Percentiles rank a stretch among this genome's conserved stretches.
These are phyloP conservation scores for Torulaspora gathmanii DNA, from an alignment of 805 yeast species.

Conservation along the genomic window DNA sequence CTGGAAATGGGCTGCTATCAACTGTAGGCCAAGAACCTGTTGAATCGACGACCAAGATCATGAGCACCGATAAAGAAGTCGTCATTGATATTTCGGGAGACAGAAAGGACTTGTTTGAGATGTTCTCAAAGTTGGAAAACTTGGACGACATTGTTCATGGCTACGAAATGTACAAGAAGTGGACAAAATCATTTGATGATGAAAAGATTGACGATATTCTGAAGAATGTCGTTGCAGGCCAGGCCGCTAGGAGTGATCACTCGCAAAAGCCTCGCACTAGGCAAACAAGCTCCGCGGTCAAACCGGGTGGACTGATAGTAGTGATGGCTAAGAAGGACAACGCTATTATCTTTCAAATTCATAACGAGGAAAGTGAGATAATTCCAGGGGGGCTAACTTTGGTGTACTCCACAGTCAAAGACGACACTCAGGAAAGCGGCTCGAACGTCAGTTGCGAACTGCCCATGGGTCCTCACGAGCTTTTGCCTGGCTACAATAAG, in stretches of 20 bases:
- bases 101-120: slow-evolving; percentile 22
- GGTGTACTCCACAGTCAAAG: slow-evolving; percentile 11
- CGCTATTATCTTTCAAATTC: slow-evolving; percentile 16
- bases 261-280: neutral
- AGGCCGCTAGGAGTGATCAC: neutral
- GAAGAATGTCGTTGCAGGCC: neutral
- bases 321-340: slow-evolving; percentile 18
- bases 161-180: slow-evolving; percentile 16
- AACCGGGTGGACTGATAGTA: slow-evolving; percentile 3
- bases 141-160: slow-evolving; percentile 21
- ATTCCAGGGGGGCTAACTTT: slow-evolving; percentile 17
- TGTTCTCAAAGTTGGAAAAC: slow-evolving; percentile 24
- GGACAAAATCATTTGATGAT: slow-evolving; percentile 13
- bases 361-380: slow-evolving; percentile 9
- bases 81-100: slow-evolving; percentile 22
- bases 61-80: slow-evolving; percentile 12
- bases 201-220: slow-evolving; percentile 9
- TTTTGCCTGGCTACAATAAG: slow-evolving; percentile 17
- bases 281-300: neutral
- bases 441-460: slow-evolving; percentile 12
- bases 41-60: neutral
- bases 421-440: neutral
- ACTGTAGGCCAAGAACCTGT: neutral
- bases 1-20: neutral
- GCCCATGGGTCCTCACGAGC: slow-evolving; percentile 25